A percentile compares a stretch with the other conserved stretches of the same genome.
Evolutionary conservation across 805 yeast genomes (phyloP).

Genomic region (Blastobotrys americana): DNA sequence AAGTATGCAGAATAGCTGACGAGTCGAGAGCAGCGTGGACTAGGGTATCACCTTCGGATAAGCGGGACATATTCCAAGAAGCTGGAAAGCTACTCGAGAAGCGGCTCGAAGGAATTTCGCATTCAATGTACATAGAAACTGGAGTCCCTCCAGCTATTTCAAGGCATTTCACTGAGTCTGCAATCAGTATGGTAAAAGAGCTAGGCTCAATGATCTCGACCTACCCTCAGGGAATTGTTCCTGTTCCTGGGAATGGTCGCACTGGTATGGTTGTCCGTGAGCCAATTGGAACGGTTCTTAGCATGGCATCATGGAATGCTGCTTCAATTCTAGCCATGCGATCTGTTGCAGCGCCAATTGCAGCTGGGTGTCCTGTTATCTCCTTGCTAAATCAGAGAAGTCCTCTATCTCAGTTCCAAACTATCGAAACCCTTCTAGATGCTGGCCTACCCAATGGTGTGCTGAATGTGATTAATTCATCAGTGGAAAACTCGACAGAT

Average conservation of each 20-base stretch:
- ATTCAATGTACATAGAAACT: slow-evolving; percentile 36
- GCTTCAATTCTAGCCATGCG: slow-evolving; percentile 77
- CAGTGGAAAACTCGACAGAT: slow-evolving; percentile 35
- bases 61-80: slow-evolving; percentile 8
- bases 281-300: slow-evolving; percentile 83
- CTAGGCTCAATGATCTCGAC: slow-evolving; percentile 74
- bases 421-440: slow-evolving; percentile 55
- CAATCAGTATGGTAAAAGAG: slow-evolving; percentile 56
- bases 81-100: slow-evolving; percentile 10
- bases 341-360: slow-evolving; percentile 77
- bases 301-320: slow-evolving; percentile 85
- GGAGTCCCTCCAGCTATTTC: slow-evolving; percentile 54
- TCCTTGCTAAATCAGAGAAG: slow-evolving; percentile 77
- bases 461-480: slow-evolving; percentile 47
- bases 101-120: slow-evolving; percentile 2
- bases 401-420: slow-evolving; percentile 65
- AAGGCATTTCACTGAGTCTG: slow-evolving; percentile 66
- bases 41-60: neutral
- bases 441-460: slow-evolving; percentile 82
- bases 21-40: neutral
- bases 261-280: slow-evolving; percentile 64
- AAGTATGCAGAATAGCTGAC: neutral
- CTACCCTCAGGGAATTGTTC: slow-evolving; percentile 42
- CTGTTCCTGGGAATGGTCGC: slow-evolving; percentile 57
- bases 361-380: slow-evolving; percentile 76